Conservation (phyloP, 192 early-diverging fungal species). For the Backusella macrospora region DNA sequence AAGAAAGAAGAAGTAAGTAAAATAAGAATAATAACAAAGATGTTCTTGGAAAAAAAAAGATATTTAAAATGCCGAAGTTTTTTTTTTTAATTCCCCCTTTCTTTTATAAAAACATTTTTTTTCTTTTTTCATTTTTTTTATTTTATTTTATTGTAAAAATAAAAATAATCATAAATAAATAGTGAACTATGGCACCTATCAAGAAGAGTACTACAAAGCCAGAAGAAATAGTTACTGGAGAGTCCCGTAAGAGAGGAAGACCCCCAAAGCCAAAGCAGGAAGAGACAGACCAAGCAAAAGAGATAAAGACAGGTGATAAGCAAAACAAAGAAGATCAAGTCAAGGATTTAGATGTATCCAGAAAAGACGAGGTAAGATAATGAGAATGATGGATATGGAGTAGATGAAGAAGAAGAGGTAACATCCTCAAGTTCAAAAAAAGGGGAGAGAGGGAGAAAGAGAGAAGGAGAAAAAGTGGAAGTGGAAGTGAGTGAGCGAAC, state of each 20-base stretch:
- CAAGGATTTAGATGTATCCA: neutral
- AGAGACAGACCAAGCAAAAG: neutral
- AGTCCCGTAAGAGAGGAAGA: constrained; percentile 8
- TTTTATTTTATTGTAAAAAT: neutral
- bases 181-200: neutral
- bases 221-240: neutral
- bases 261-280: neutral
- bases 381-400: neutral
- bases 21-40: too few relatives aligned
- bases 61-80: too few relatives aligned
- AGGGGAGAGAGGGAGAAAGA: neutral
- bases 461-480: neutral
- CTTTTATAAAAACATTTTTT: neutral
- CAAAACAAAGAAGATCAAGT: constrained; percentile 9
- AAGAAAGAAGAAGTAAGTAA: too few relatives aligned
- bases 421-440: neutral
- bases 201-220: neutral
- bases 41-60: too few relatives aligned
- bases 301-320: neutral
- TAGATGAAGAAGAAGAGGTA: too few relatives aligned
- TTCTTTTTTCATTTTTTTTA: neutral
- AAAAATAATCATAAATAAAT: neutral
- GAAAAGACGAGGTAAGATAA: constrained; percentile 8
- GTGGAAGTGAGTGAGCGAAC: too few relatives aligned
- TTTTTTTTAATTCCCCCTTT: too few relatives aligned